These are phyloP conservation scores for Auriscalpium microsporum DNA, from an alignment of 768 basidiomycete genomes.

Conservation along the genomic window DNA sequence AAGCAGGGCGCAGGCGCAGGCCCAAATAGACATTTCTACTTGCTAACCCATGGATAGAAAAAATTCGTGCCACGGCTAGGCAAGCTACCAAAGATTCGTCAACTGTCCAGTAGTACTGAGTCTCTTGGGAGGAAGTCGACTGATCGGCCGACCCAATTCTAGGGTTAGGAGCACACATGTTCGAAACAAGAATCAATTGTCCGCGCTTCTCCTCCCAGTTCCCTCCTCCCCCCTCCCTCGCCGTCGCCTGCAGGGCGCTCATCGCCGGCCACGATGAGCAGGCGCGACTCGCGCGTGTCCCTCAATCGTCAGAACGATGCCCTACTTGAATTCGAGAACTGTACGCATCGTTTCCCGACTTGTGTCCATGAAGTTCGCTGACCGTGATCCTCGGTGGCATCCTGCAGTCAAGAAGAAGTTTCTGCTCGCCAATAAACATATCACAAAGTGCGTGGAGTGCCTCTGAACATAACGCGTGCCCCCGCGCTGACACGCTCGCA, in stretches of 20 bases:
- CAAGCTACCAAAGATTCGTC: no score
- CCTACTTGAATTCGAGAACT: slow-evolving; percentile 76
- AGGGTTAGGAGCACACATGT: no score
- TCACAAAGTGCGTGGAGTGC: slow-evolving; percentile 58
- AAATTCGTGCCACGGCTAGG: no score
- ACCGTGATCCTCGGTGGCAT: slow-evolving; percentile 23
- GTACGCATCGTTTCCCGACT: slow-evolving; percentile 37
- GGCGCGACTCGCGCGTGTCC: slow-evolving; percentile 36
- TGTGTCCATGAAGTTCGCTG: slow-evolving; percentile 20
- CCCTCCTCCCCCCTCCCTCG: no score
- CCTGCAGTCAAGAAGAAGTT: slow-evolving; percentile 84
- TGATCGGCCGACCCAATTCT: no score
- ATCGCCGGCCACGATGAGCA: slow-evolving; percentile 24
- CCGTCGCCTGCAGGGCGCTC: background rate
- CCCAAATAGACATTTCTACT: no score
- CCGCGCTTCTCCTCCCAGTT: no score
- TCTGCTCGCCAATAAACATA: slow-evolving; percentile 83
- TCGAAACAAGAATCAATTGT: no score
- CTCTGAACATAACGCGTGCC: background rate
- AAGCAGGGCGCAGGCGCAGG: no score
- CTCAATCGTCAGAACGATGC: slow-evolving; percentile 71
- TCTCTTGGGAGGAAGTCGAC: no score
- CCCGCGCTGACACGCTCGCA: slow-evolving; percentile 20
- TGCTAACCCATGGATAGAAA: no score
- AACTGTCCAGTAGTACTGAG: no score